Conservation (phyloP, 306 rosid genomes). For the Styphnolobium japonicum region DNA sequence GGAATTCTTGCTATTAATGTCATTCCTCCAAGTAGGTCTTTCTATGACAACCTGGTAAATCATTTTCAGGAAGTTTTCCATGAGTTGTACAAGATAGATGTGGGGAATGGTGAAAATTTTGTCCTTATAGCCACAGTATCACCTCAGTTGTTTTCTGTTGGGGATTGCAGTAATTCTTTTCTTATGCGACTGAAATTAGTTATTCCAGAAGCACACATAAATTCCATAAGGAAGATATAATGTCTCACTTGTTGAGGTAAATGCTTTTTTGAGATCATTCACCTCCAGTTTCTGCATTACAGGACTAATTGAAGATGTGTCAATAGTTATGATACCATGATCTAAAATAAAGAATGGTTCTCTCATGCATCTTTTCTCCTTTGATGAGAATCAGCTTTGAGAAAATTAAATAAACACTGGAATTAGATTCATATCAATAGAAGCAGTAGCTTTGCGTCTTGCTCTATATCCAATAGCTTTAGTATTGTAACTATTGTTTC, state of each 20-base stretch:
- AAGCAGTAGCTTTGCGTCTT: constrained; percentile 1
- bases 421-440: background rate
- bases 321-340: background rate
- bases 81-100: constrained; percentile 65
- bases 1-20: constrained; percentile 71
- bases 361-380: background rate
- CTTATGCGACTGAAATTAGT: constrained; percentile 42
- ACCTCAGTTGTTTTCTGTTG: constrained; percentile 25
- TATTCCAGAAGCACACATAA: constrained; percentile 54
- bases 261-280: background rate
- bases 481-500: background rate
- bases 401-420: background rate
- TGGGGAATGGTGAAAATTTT: constrained; percentile 74
- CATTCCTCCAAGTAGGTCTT: constrained; percentile 51
- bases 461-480: background rate
- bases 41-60: constrained; percentile 42
- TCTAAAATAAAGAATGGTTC: background rate
- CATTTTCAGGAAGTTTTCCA: constrained; percentile 48
- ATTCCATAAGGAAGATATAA: constrained; percentile 45
- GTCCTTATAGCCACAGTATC: constrained; percentile 57
- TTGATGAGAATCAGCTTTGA: constrained; percentile 14
- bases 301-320: background rate
- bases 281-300: background rate
- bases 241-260: constrained; percentile 3
- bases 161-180: constrained; percentile 41